Evolutionary conservation across 164 flowering plant genomes (phyloP).

Genomic region (Brasenia schreberi): DNA sequence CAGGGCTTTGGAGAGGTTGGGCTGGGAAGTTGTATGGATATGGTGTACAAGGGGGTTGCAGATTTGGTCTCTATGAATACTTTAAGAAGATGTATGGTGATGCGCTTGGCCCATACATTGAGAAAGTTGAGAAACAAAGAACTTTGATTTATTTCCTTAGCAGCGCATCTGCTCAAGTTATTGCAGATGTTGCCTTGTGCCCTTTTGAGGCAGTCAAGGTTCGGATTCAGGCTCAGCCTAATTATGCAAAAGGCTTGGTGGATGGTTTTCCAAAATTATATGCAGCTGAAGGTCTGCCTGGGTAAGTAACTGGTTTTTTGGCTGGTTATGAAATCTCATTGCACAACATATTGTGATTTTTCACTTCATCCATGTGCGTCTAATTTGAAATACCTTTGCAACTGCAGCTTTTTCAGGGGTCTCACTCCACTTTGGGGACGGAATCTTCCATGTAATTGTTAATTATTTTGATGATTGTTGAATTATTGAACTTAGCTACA

Average conservation of each 20-base stretch:
- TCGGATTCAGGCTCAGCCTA: constrained; percentile 66
- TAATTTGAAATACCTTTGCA: constrained; percentile 3
- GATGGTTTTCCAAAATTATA: constrained; percentile 87
- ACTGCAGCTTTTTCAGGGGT: constrained; percentile 70
- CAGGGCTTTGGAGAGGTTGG: constrained; percentile 91
- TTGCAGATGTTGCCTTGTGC: constrained; percentile 80
- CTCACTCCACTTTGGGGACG: constrained; percentile 84
- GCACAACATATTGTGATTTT: neutral
- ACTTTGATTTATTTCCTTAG: constrained; percentile 61
- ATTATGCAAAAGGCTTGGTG: constrained; percentile 64
- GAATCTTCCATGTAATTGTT: constrained; percentile 70
- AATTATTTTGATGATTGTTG: neutral
- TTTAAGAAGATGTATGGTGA: constrained; percentile 67
- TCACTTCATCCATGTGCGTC: neutral
- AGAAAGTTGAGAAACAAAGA: constrained; percentile 23
- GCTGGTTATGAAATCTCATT: neutral
- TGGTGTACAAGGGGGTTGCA: constrained; percentile 87
- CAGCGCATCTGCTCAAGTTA: constrained; percentile 82
- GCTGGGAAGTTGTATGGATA: constrained; percentile 75
- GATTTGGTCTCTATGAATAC: constrained; percentile 90
- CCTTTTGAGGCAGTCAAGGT: constrained; percentile 93
- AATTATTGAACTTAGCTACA: neutral
- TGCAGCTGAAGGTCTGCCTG: constrained; percentile 55
- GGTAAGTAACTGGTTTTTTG: constrained; percentile 28
- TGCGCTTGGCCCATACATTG: constrained; percentile 12